Conservation (phyloP, 2,329 filamentous ascomycete genomes). For the Aspergillus brasiliensis region DNA sequence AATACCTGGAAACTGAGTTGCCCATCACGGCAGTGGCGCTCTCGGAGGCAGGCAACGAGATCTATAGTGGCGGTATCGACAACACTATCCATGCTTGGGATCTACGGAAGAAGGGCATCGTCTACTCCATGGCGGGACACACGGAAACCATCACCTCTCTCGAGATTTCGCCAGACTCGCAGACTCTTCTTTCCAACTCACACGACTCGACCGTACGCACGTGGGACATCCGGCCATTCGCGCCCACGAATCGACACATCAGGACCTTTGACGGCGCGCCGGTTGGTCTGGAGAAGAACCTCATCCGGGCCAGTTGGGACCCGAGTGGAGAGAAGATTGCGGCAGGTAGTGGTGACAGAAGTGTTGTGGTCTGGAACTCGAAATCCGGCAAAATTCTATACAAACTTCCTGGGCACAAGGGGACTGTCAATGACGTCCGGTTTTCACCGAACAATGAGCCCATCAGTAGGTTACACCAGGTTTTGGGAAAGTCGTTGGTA, state of each 20-base stretch:
- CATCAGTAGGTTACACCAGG: slow-evolving; percentile 67
- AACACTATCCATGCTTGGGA: slow-evolving; percentile 99
- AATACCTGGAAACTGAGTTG: slow-evolving; percentile 87
- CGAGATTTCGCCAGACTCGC: slow-evolving; percentile 87
- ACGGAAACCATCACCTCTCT: slow-evolving; percentile 90
- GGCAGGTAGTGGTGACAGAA: slow-evolving; percentile 86
- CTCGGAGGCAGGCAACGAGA: slow-evolving; percentile 92
- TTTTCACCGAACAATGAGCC: slow-evolving; percentile 84
- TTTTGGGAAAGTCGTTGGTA: background rate
- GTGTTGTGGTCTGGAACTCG: slow-evolving; percentile 86
- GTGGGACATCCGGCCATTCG: slow-evolving; percentile 96
- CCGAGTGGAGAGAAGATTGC: slow-evolving; percentile 81
- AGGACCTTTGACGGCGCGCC: slow-evolving; percentile 91
- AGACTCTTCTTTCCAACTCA: slow-evolving; percentile 84
- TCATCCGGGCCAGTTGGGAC: slow-evolving; percentile 90
- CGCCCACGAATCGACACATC: slow-evolving; percentile 80
- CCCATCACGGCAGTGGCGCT: slow-evolving; percentile 89
- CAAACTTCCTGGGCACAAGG: slow-evolving; percentile 93
- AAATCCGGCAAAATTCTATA: slow-evolving; percentile 88
- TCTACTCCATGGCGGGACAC: slow-evolving; percentile 87
- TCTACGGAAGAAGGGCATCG: slow-evolving; percentile 82
- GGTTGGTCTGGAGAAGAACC: slow-evolving; percentile 84
- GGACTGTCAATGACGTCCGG: slow-evolving; percentile 90
- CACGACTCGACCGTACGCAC: slow-evolving; percentile 93
- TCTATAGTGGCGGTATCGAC: slow-evolving; percentile 93